Conservation (phyloP, 139 green algal species). For the Micractinium conductrix region DNA sequence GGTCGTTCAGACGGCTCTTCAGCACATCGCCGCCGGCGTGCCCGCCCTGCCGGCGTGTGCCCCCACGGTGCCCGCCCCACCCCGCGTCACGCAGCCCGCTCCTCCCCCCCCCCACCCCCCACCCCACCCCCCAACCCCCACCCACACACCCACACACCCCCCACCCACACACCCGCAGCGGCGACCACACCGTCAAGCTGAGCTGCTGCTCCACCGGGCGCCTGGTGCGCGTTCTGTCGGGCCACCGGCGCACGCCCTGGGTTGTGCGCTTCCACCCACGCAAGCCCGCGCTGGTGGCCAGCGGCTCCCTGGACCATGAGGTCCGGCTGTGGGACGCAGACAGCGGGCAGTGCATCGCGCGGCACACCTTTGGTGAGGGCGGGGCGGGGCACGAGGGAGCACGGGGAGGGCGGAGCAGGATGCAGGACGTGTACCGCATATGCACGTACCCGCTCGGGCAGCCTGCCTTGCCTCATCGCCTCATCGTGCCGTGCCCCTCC, state of each 20-base stretch:
- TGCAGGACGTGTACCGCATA: background rate
- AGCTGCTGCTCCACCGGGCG: conserved; percentile 63
- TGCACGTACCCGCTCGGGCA: background rate
- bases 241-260: conserved; percentile 90
- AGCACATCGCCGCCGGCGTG: too few relatives aligned
- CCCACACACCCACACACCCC: too few relatives aligned
- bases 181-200: conserved; percentile 95
- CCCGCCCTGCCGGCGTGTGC: too few relatives aligned
- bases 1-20: too few relatives aligned
- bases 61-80: too few relatives aligned
- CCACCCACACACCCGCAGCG: too few relatives aligned
- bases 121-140: too few relatives aligned
- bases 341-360: conserved; percentile 69
- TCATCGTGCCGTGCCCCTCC: background rate
- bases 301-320: conserved; percentile 85
- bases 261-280: conserved; percentile 89
- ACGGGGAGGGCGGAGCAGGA: background rate
- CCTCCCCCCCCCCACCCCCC: too few relatives aligned
- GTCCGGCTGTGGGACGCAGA: conserved; percentile 84
- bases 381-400: background rate
- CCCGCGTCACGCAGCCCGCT: too few relatives aligned
- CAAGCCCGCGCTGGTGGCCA: conserved; percentile 75
- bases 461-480: background rate
- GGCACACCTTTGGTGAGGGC: conserved; percentile 73
- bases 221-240: conserved; percentile 66